Conservation (phyloP, 2,329 filamentous ascomycete genomes). For the Fusarium penzigii region DNA sequence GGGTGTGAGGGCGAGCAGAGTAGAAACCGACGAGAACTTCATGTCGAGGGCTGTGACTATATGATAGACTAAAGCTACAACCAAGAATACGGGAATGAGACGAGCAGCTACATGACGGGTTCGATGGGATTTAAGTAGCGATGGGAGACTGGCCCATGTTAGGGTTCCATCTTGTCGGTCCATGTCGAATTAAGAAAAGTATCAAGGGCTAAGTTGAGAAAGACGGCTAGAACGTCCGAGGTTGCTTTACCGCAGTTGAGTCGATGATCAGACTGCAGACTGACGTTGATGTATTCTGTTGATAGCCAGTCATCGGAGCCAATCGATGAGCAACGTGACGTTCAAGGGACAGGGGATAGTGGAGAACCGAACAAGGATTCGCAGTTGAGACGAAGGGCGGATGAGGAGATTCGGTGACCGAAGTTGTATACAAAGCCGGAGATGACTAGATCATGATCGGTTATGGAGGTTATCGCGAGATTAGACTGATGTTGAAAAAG, state of each 20-base stretch:
- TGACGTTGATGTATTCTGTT: background rate
- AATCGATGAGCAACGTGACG: constrained; percentile 34
- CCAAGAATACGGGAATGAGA: background rate
- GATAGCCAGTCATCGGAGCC: constrained; percentile 22
- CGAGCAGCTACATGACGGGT: background rate
- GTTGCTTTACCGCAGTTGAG: background rate
- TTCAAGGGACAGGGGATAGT: constrained; percentile 14
- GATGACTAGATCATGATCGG: background rate
- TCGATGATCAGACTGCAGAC: background rate
- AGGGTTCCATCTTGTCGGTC: background rate
- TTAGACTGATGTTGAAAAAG: background rate
- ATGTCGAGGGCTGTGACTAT: constrained; percentile 21
- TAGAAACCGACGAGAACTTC: constrained; percentile 33
- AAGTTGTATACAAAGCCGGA: constrained; percentile 9
- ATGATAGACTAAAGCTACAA: background rate
- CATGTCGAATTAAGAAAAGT: background rate
- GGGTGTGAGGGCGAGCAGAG: constrained; percentile 32
- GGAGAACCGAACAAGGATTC: constrained; percentile 1
- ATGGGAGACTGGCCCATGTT: background rate
- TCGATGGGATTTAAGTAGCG: background rate
- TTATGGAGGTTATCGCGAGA: background rate
- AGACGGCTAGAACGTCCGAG: background rate
- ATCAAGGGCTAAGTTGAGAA: background rate
- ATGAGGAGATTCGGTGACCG: constrained; percentile 17
- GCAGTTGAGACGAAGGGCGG: background rate